phyloP scores from a whole-genome alignment of 2,329 filamentous ascomycete species.

The Blumeria graminis region DNA sequence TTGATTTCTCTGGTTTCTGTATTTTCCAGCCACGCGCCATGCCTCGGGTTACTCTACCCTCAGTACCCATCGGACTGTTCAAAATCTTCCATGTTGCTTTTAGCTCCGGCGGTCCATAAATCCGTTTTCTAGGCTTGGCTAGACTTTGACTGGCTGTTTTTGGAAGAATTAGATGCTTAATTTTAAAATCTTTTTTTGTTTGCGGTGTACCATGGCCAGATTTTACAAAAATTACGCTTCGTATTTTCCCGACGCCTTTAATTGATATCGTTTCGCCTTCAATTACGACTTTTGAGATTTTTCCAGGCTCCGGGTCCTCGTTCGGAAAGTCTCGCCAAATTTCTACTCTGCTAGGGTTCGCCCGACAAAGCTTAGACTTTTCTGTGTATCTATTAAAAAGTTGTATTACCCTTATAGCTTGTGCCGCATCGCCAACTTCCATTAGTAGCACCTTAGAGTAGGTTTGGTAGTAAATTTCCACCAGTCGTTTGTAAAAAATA shows the following conservation, averaged over 20 bases:
- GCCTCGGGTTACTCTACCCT: neutral
- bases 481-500: constrained; percentile 42
- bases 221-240: constrained; percentile 5
- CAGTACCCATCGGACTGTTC: neutral
- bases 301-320: constrained; percentile 11
- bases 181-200: neutral
- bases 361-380: neutral
- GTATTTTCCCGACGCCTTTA: constrained; percentile 7
- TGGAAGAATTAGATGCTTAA: neutral
- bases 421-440: constrained; percentile 46
- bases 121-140: neutral
- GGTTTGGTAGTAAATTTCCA: constrained; percentile 25
- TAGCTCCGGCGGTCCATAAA: neutral
- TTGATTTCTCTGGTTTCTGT: neutral
- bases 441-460: constrained; percentile 35
- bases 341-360: constrained; percentile 21
- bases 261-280: constrained; percentile 3
- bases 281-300: constrained; percentile 1
- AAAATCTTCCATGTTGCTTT: neutral
- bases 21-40: neutral
- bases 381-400: constrained; percentile 14
- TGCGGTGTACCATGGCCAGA: neutral
- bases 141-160: neutral
- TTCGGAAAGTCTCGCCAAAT: constrained; percentile 50
- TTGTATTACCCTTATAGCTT: constrained; percentile 38